Base-by-base conservation (phyloP, 2,329 filamentous ascomycete genomes). In the Colletotrichum incanum region DNA sequence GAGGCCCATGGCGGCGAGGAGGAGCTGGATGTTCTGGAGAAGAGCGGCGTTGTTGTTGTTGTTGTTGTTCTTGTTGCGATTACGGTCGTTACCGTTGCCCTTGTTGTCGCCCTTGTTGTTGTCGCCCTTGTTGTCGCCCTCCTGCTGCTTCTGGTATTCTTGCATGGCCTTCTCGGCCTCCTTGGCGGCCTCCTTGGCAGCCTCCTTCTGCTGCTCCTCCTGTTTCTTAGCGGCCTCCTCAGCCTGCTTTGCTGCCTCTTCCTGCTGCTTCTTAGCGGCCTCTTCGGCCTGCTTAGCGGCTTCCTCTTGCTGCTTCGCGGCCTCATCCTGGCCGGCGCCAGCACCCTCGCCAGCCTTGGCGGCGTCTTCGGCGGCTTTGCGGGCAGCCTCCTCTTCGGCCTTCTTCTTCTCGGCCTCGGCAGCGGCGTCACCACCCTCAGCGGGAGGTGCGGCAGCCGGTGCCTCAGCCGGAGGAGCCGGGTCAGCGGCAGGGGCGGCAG, bases 1-100 rank as follows among this genome's bases (percentile, higher is more conserved):
- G 47, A 81, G 72, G 56, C 78, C 78, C 69, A 82, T 76, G 71
- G 75, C 72, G 68, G 73, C 74, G 66, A 81, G 75, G 28, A 80
- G 75, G 49, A 73, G 73, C 47, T 73, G 43, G 54, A 78, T 76
- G 67, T 66, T 70, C 63, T 74, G 52, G 45, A 72, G 61, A 28
- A 80, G 72, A 28, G 43, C 26, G 5, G 49, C 62, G 54, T 76
- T 66, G 71, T 71, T 52, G 65, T 65, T 58, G 43, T 67, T 54
- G 39, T 62, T 63, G 58, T 74, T 64, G 45, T 67, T 71, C 65
- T 72, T 75, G 65, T 64, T 74, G 56, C 69, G 78, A 74, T 74
- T 79, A 75, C 71, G 79, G 76, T 55, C 79, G 76, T 45, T 76
- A 76, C 31, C 79, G 76, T 45, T 76, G 76, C 31, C 77, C 75